Evolutionary conservation across 2,329 filamentous ascomycete species (phyloP).

Genomic region (Berkeleyomyces rouxiae): DNA sequence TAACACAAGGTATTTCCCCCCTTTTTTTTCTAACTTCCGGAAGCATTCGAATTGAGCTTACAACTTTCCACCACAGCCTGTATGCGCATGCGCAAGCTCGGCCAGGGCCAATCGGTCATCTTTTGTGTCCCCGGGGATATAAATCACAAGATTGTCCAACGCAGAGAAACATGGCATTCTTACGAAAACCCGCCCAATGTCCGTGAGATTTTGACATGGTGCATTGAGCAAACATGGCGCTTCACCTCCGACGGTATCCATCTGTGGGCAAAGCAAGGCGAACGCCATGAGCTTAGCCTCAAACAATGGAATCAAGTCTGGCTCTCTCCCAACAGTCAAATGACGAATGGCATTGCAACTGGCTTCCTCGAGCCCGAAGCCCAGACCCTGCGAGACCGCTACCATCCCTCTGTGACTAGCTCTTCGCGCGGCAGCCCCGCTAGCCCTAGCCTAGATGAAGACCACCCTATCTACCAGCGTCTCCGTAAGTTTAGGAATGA

Average conservation of each 20-base stretch:
- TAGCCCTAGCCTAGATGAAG: background rate
- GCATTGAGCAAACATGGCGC: slow-evolving; percentile 38
- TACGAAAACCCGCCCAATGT: slow-evolving; percentile 24
- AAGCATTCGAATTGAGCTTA: background rate
- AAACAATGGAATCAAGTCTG: slow-evolving; percentile 19
- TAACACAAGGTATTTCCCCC: slow-evolving; percentile 44
- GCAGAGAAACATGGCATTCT: background rate
- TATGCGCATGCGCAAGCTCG: slow-evolving; percentile 56
- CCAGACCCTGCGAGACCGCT: slow-evolving; percentile 33
- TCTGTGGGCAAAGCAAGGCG: slow-evolving; percentile 45
- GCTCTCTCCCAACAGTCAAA: background rate
- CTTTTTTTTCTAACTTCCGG: background rate
- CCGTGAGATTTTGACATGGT: slow-evolving; percentile 41
- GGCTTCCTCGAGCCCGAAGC: slow-evolving; percentile 40
- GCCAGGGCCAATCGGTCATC: slow-evolving; percentile 45
- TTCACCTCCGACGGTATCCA: slow-evolving; percentile 34
- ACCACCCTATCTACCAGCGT: slow-evolving; percentile 1
- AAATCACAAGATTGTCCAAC: slow-evolving; percentile 30
- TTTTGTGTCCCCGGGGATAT: slow-evolving; percentile 47
- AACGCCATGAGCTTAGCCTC: slow-evolving; percentile 29
- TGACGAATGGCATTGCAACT: slow-evolving; percentile 21
- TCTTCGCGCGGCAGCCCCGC: too few relatives aligned
- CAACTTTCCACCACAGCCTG: slow-evolving; percentile 30
- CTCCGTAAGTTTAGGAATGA: background rate
- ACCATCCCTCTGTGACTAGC: slow-evolving; percentile 23